Evolutionary conservation across 1,284 basidiomycete species (phyloP), one percentile per base, ranked within the genome.

Genomic region (Cerioporus squamosus): DNA sequence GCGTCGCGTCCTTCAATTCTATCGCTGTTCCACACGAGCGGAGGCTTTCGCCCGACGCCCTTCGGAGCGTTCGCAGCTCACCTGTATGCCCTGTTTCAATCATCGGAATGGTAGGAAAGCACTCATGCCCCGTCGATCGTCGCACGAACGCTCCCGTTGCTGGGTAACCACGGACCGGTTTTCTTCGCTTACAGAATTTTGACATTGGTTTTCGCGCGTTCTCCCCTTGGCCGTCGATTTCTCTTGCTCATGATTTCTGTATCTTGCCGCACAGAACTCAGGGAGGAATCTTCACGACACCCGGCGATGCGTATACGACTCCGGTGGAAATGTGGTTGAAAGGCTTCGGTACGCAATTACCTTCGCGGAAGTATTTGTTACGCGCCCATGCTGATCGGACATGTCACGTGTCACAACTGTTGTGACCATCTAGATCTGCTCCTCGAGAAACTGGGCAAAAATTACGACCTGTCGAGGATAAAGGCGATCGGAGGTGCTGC

Each of bases 251-350:
- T 15, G 33, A 3, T 15, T 2, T 15, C 33, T 15, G 33, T 36
- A 3, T 10, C 3, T 15, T 7, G 4, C 14, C 10, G 3, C 38
- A 6, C 67, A 93, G 91, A 72, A 93, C 91, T 1, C 87, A 90
- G 63, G 88, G 90, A 43, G 91, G 91, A 6, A 90, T 93, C 61
- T 91, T 93, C 73, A 93, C 90, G 42, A 90, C 90, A 0, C 88
- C 88, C 3, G 90, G 90, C 33, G 90, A 93, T 74, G 88, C 89
- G 24, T 91, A 90, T 69, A 93, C 90, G 31, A 90, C 89, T 4
- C 91, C 91, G 1, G 82, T 93, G 36, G 90, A 93, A 67, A 91
- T 93, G 88, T 93, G 91, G 88, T 83, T 92, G 53, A 90, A 90
- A 72, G 89, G 81, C 10, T 81, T 94, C 54, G 90, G 90, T 93